Evolutionary conservation across 495 filamentous ascomycete species (phyloP), one percentile per base, ranked within the genome.

Genomic region (Aspergillus hancockii): DNA sequence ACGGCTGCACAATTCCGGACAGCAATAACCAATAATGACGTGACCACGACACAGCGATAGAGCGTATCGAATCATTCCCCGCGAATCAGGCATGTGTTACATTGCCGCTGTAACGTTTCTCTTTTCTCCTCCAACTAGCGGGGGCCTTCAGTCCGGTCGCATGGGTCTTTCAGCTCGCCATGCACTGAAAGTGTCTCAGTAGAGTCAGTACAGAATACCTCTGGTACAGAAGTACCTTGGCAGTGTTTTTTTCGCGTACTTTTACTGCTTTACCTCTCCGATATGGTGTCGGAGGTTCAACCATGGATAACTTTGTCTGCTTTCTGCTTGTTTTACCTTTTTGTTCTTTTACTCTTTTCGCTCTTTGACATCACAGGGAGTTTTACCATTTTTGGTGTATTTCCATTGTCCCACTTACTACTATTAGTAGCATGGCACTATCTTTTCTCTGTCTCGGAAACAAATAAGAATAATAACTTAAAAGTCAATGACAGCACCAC

Each of bases 141-240:
- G 41, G n/a, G 6, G 34, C 9, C 34, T 38, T 38, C 8, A 7
- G 10, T 41, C 38, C 10, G 38, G 12, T 41, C 4, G 14, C 12
- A 45, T 45, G 41, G 41, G n/a, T 45, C 41, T 21, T 38, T 45
- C 41, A 45, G 41, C 41, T 45, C 41, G 41, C 41, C 41, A 45
- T 19, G 18, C 3, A 19, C n/a, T 41, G 38, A 14, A 38, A 7
- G 3, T 45, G 41, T 45, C 41, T 45, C 41, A 38, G n/a, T n/a
- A n/a, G n/a, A n/a, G n/a, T n/a, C n/a, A n/a, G n/a, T n/a, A n/a
- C n/a, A n/a, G n/a, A n/a, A n/a, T n/a, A n/a, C n/a, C n/a, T n/a
- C n/a, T n/a, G n/a, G n/a, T n/a, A n/a, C n/a, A n/a, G n/a, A n/a
- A n/a, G n/a, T n/a, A n/a, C n/a, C n/a, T n/a, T n/a, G n/a, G n/a